Conservation (phyloP, 2,329 filamentous ascomycete genomes). For the Diaporthe sp. region DNA sequence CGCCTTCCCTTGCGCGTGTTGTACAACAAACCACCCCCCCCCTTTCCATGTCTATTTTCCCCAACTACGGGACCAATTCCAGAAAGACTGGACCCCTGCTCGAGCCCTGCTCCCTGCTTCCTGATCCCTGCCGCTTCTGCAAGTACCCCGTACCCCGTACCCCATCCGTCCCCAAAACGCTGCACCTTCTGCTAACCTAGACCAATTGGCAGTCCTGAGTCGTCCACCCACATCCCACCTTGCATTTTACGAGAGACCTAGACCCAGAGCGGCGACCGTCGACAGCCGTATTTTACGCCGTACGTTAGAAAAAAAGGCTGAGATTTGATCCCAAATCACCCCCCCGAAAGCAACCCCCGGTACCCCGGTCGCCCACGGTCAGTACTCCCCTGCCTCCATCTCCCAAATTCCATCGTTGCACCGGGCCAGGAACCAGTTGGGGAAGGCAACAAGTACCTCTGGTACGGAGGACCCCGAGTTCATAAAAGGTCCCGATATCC, state of each 20-base stretch:
- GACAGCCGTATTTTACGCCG: slow-evolving; percentile 15
- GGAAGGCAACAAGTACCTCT: neutral
- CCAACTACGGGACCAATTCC: slow-evolving; percentile 1
- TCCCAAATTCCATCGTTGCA: slow-evolving; percentile 14
- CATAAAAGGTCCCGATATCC: slow-evolving; percentile 35
- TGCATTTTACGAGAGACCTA: slow-evolving; percentile 21
- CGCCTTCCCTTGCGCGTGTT: neutral
- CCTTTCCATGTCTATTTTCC: slow-evolving; percentile 4
- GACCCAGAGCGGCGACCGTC: neutral
- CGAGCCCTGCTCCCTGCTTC: neutral
- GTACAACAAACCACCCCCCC: neutral
- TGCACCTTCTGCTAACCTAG: neutral
- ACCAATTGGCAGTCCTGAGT: slow-evolving; percentile 11
- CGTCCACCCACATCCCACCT: slow-evolving; percentile 18
- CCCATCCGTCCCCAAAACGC: slow-evolving; percentile 13
- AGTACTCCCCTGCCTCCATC: neutral
- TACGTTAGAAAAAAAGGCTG: slow-evolving; percentile 1
- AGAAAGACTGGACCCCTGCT: neutral
- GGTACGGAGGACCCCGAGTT: slow-evolving; percentile 22
- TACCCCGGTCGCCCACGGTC: slow-evolving; percentile 13
- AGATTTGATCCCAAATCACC: slow-evolving; percentile 11
- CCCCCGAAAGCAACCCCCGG: neutral
- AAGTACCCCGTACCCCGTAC: slow-evolving; percentile 23
- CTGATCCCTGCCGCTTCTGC: neutral
- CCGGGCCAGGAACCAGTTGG: slow-evolving; percentile 21